Evolutionary conservation across 2,329 filamentous ascomycete species (phyloP), one percentile per base, ranked within the genome.

Genomic region (Claviceps purpurea): DNA sequence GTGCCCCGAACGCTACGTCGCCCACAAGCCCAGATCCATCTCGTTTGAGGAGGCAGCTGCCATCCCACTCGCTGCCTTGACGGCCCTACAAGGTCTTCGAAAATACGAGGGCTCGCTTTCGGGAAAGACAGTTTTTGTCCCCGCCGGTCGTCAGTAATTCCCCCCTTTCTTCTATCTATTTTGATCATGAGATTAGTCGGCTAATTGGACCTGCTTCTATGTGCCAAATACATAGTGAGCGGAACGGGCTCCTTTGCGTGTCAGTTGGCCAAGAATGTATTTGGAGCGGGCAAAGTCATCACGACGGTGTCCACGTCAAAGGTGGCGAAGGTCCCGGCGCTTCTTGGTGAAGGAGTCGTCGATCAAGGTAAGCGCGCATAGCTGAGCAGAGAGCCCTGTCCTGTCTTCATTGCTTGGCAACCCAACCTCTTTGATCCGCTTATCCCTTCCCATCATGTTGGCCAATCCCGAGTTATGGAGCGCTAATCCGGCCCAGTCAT

Each of bases 291-390:
- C 18, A 71, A 69, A 49, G 69, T 73, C 30, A 70, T 74, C 41
- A 73, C 70, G 1, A 73, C 71, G 0, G 63, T 74, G 1, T 73
- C 70, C 1, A 70, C 70, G 1, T 54, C 63, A 14, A 74, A 74
- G 56, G 57, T 74, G 1, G 49, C 63, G 1, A 65, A 60, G 50
- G 58, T 72, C 1, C 52, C 59, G 4, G 65, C 69, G 50, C 56
- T 70, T 6, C 58, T 73, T 8, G 70, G 70, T 1, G 59, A 68
- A 26, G 64, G 61, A 0, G 62, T 65, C 0, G 66, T 70, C 0
- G 71, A 73, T 58, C 56, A 70, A 41, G 44, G 59, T 62, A 54
- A 5, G 59, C 52, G 14, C 26, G 22, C 16, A 13, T n/a, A 38
- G 5, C n/a, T 30, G 26, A 20, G 3, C 14, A 14, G 20, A 7